A percentile compares a stretch with the other conserved stretches of the same genome.
phyloP scores from a whole-genome alignment of 2,329 filamentous ascomycete genomes.

The Botrytis fragariae region DNA sequence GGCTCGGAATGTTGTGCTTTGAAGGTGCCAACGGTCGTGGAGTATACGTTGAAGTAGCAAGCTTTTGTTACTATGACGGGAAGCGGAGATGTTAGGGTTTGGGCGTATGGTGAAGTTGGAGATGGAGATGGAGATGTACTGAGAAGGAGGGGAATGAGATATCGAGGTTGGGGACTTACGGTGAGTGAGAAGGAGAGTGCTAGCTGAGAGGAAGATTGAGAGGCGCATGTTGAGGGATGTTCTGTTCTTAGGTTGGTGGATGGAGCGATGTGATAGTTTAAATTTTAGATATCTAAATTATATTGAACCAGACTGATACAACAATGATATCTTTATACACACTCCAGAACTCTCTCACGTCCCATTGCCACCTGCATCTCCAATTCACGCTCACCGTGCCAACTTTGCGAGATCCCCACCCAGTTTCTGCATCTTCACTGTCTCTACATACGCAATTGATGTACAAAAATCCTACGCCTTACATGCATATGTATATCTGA shows the following conservation, averaged over 20 bases:
- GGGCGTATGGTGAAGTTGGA: not conserved
- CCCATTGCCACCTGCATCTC: not conserved
- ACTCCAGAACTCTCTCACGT: not conserved
- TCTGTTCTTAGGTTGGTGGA: not conserved
- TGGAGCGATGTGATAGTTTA: not conserved
- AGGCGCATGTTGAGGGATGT: not conserved
- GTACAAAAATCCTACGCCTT: not conserved
- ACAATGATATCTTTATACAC: not conserved
- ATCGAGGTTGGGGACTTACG: not conserved
- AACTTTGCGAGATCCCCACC: not conserved
- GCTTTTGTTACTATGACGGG: not conserved
- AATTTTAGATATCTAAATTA: too few species aligned
- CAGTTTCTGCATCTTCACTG: not conserved
- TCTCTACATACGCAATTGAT: not conserved
- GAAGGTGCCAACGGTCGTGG: not conserved
- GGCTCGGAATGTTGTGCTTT: not conserved
- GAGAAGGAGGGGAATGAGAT: not conserved
- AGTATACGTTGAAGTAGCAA: not conserved
- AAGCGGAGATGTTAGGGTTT: not conserved
- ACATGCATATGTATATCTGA: not conserved
- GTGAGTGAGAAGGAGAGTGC: not conserved
- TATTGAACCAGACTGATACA: not conserved
- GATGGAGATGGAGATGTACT: not conserved
- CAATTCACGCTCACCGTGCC: not conserved
- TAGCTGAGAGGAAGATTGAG: not conserved